Conservation (phyloP, 805 yeast species). For the Tetrapisispora phaffii region DNA sequence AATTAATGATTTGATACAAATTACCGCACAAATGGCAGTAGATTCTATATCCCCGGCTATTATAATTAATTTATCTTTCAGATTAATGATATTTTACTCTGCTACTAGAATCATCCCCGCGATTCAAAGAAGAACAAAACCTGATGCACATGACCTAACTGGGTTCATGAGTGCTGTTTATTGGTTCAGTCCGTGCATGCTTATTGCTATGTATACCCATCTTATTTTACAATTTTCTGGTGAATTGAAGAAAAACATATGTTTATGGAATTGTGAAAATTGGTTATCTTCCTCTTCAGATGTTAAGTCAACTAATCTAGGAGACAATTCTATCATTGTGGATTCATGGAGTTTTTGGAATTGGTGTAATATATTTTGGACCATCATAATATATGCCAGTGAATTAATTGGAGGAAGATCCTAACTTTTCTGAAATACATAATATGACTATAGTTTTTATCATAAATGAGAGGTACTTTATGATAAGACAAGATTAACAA, state of each 20-base stretch:
- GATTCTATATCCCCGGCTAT: slow-evolving; percentile 73
- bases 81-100: slow-evolving; percentile 79
- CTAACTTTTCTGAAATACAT: background rate
- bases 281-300: background rate
- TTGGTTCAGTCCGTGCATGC: slow-evolving; percentile 86
- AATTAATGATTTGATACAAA: slow-evolving; percentile 20
- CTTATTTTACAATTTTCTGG: slow-evolving; percentile 83
- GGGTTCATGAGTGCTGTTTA: slow-evolving; percentile 48
- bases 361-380: slow-evolving; percentile 83
- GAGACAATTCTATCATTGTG: slow-evolving; percentile 21
- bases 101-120: slow-evolving; percentile 92
- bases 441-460: too few relatives aligned
- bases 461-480: background rate
- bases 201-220: slow-evolving; percentile 92
- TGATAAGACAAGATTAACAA: background rate
- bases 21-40: slow-evolving; percentile 37
- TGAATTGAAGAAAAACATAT: slow-evolving; percentile 53
- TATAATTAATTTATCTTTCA: slow-evolving; percentile 67
- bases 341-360: slow-evolving; percentile 96
- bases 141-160: slow-evolving; percentile 16
- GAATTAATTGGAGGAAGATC: slow-evolving; percentile 44
- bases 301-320: background rate
- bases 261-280: slow-evolving; percentile 42
- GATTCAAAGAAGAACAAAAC: slow-evolving; percentile 33
- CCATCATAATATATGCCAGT: slow-evolving; percentile 66